Evolutionary conservation across 2,329 filamentous ascomycete species (phyloP), one percentile per base, ranked within the genome.

Genomic region (Botrytis fragariae): DNA sequence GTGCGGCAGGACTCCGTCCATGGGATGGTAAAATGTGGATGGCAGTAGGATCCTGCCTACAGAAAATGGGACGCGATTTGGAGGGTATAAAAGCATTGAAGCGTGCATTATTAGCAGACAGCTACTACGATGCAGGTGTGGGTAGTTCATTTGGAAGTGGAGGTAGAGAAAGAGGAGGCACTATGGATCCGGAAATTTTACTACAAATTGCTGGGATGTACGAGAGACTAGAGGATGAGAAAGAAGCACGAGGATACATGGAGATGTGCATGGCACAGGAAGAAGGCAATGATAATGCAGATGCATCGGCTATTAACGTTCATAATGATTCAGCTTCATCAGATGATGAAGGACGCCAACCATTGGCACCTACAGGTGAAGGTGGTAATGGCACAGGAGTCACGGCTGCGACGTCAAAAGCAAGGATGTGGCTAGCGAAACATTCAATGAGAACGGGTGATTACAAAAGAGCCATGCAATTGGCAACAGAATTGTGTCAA

Each of bases 21-120:
- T 98, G 95, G 87, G 96, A 99, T 78, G 93, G 95, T 0, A 98
- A 98, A 83, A 97, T 99, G 93, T 99, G 96, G 96, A 92, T 96
- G 85, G 96, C 96, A 0, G 94, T 99, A 8, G 96, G 93, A 16
- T 93, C 93, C 48, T 98, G 95, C 81, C 91, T 97, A 76, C 92
- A 95, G 75, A 95, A 95, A 81, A 97, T 98, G 87, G 92, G 91
- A 70, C 90, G 95, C 72, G 86, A 93, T 69, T 88, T 91, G n/a
- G 95, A 98, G 78, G 95, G 94, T 44, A 98, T 99, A 82, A 96
- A 97, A 79, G 94, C 96, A 0, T 90, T 97, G 78, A 99, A 99
- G 81, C 92, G 96, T 54, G 96, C 96, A 0, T 85, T 99, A 12
- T 89, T 96, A 1, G 94, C 95, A 1, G 94, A 97, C 71, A 93